Base-by-base conservation (phyloP, 768 basidiomycete species). In the Asterophora lycoperdoides region DNA sequence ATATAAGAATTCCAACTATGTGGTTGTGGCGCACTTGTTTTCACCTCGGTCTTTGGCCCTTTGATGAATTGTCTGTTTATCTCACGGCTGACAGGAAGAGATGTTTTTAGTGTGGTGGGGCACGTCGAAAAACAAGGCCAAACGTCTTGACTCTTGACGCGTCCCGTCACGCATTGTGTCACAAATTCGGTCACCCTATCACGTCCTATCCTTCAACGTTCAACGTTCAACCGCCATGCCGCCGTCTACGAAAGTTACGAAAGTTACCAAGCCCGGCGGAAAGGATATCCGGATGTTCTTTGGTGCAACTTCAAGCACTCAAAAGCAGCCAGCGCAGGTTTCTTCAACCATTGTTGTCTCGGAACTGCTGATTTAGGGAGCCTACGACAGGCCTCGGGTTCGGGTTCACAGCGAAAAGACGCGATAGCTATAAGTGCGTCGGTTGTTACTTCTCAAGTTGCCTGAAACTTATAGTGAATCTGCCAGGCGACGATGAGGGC, bases 231-330 rank as follows among this genome's bases (percentile, higher is more conserved):
- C 35, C 28, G 35, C 30, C 14, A 58, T 61, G 62, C 47, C 56
- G 19, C 55, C 55, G 8, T 19, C 59, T 9, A 53, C 60, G 26
- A 65, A 62, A 47, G 56, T 57, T 13, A 42, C 60, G 4, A 61
- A 65, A 49, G 45, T 50, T n/a, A 54, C 53, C 19, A 67, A 69
- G 39, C 20, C 56, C 5, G 57, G 54, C 1, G 70, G 69, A 11
- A 69, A 66, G 42, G 72, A 72, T 48, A 65, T 74, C 3, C 57
- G 73, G 11, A 55, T 67, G 32, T 74, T 74, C 55, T 74, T 74
- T 41, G 62, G 64, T n/a, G 62, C 57, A 0, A 32, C 26, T 13
- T 17, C 52, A 5, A 54, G 54, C 38, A 51, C 41, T 20, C 52
- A 48, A 18, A 56, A 54, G 46, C 20, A 41, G 17, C 38, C 20